Evolutionary conservation across 352 stramenopile genomes (phyloP).

Genomic region (Phytophthora aleatoria): DNA sequence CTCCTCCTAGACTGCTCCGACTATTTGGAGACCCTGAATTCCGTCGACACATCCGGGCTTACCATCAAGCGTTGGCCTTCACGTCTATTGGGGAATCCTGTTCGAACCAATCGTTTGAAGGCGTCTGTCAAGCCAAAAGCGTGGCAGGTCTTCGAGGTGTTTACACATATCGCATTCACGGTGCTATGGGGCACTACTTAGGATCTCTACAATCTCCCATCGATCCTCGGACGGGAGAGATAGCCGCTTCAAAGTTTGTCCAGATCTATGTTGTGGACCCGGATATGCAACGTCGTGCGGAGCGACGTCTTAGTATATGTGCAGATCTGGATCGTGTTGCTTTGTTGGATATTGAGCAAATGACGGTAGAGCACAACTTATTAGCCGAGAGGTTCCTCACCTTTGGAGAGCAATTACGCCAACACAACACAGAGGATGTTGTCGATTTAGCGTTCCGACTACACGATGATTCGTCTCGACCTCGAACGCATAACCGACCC

Average conservation of each 20-base stretch:
- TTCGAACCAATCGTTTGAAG: background rate
- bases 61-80: background rate
- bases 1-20: background rate
- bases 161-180: constrained; percentile 6
- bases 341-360: constrained; percentile 6
- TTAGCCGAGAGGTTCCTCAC: constrained; percentile 4
- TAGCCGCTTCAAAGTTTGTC: constrained; percentile 8
- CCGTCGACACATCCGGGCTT: background rate
- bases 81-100: background rate
- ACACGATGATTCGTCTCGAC: background rate
- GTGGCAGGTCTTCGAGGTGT: constrained; percentile 1
- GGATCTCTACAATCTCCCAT: constrained; percentile 1
- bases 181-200: background rate
- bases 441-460: constrained; percentile 1
- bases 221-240: background rate
- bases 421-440: background rate
- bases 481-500: constrained; percentile 10
- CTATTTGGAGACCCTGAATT: background rate
- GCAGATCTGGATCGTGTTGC: background rate
- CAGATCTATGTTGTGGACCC: constrained; percentile 22
- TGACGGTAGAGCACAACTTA: constrained; percentile 25
- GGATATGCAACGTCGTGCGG: background rate
- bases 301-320: background rate
- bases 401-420: constrained; percentile 1
- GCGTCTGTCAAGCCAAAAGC: background rate